Base-by-base conservation (phyloP, 352 stramenopile species). In the Globisporangium nodosum region DNA sequence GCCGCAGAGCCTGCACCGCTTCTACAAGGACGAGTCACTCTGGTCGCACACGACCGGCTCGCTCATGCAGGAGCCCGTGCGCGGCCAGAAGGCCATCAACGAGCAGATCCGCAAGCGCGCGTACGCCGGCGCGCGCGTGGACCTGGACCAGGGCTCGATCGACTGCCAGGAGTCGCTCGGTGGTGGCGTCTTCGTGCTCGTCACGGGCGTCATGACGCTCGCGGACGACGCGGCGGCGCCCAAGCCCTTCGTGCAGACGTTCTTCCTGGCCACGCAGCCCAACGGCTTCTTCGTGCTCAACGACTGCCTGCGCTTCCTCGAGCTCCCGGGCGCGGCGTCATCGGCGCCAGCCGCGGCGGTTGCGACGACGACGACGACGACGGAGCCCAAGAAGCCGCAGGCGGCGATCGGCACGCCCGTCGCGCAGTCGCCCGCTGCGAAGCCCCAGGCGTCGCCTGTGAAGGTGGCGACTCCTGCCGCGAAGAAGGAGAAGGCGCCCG, bases 241-340 rank as follows among this genome's bases (percentile, higher is more conserved):
- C 12, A 82, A 87, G 68, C 83, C 81, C 8, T 95, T 95, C 54
- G 85, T 93, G 56, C 85, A 95, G 70, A 93, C 83, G 16, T 95
- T 95, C 63, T 93, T 93, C 69, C 55, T 95, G 37, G 85, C 85
- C 24, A 81, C 90, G 64, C 85, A 95, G 66, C 79, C 84, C 40
- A 95, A 93, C 52, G 85, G 85, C 7, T 95, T 90, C 70, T 95
- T 95, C 71, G 81, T 95, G 54, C 65, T 93, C 33, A 95, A 95
- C 63, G 85, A 95, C 62, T 90, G 84, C 63, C 60, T 95, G 63
- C 81, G 85, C 46, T 93, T 95, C 75, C 65, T 95, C 7, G 81
- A 92, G 62, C 64, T 93, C 13, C 70, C 79, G 2, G 69, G 66
- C 0, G 66, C 58, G 16, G 49, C 61, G 21, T 39, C 54, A 27